Evolutionary conservation across 176 grass and related monocot genomes (phyloP).

Genomic region (Aegilops umbellulata): DNA sequence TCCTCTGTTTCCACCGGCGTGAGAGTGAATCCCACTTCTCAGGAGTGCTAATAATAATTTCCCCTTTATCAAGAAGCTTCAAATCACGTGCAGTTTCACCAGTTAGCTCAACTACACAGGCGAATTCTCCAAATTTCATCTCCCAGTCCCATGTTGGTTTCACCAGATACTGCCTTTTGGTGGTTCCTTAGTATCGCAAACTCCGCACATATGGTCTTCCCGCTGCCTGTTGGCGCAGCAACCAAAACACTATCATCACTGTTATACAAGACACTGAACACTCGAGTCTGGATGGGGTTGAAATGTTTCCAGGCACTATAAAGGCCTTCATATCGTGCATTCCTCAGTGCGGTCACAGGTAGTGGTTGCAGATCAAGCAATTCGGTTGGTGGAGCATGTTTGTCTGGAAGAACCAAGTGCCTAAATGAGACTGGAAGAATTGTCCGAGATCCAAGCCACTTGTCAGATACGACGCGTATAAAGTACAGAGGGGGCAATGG

Average conservation of each 20-base stretch:
- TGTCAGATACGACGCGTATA: constrained; percentile 74
- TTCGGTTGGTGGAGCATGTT: constrained; percentile 78
- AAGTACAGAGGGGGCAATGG: constrained; percentile 84
- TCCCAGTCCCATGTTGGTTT: constrained; percentile 80
- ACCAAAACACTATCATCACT: constrained; percentile 84
- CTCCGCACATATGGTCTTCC: constrained; percentile 86
- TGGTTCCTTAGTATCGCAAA: constrained; percentile 82
- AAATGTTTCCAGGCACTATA: constrained; percentile 84
- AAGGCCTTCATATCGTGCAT: constrained; percentile 69
- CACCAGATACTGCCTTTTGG: constrained; percentile 47
- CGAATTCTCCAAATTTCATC: constrained; percentile 68
- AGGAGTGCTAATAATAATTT: constrained; percentile 93
- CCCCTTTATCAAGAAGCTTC: constrained; percentile 90
- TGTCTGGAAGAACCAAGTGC: constrained; percentile 85
- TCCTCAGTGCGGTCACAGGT: constrained; percentile 68
- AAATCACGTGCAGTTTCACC: constrained; percentile 81
- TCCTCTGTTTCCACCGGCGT: constrained; percentile 81
- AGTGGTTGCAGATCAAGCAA: constrained; percentile 87
- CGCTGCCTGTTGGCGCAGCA: constrained; percentile 79
- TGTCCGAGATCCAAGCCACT: constrained; percentile 81
- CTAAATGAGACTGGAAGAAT: constrained; percentile 84
- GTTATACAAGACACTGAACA: constrained; percentile 79
- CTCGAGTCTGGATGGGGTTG: constrained; percentile 90
- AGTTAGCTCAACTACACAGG: constrained; percentile 80
- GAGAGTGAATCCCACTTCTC: constrained; percentile 95